These are phyloP conservation scores for Saitozyma podzolica DNA, from an alignment of 768 basidiomycete genomes.

Conservation along the genomic window DNA sequence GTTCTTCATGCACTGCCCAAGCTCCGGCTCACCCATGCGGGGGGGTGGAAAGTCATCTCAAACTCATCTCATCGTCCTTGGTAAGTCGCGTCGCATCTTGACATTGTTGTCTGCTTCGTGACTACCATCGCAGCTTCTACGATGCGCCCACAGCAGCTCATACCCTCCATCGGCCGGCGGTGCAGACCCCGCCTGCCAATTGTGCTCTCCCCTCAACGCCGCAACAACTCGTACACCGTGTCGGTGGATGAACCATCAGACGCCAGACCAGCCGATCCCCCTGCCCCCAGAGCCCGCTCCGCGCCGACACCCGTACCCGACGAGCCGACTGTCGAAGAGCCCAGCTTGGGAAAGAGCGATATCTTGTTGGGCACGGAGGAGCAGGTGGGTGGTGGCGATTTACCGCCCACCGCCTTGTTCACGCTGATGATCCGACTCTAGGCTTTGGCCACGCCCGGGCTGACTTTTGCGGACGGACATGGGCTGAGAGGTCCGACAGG, in stretches of 20 bases:
- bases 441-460: conserved; percentile 40
- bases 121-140: no score
- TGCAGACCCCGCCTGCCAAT: no score
- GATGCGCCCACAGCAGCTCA: no score
- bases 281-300: not conserved
- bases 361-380: conserved; percentile 12
- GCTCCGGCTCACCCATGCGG: no score
- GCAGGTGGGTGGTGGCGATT: conserved; percentile 2
- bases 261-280: conserved; percentile 2
- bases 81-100: no score
- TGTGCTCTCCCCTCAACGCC: no score
- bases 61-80: no score
- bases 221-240: not conserved
- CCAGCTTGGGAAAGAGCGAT: conserved; percentile 15
- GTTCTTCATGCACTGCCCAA: no score
- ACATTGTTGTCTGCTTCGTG: no score
- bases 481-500: conserved; percentile 38
- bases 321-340: conserved; percentile 16
- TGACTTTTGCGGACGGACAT: conserved; percentile 46
- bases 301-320: conserved; percentile 3
- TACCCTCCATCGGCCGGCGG: no score
- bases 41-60: no score
- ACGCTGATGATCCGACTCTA: not conserved
- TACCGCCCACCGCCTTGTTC: not conserved
- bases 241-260: conserved; percentile 12